These are phyloP conservation scores for Hyaloscypha finlandica DNA, from an alignment of 495 filamentous ascomycete genomes.

Conservation along the genomic window DNA sequence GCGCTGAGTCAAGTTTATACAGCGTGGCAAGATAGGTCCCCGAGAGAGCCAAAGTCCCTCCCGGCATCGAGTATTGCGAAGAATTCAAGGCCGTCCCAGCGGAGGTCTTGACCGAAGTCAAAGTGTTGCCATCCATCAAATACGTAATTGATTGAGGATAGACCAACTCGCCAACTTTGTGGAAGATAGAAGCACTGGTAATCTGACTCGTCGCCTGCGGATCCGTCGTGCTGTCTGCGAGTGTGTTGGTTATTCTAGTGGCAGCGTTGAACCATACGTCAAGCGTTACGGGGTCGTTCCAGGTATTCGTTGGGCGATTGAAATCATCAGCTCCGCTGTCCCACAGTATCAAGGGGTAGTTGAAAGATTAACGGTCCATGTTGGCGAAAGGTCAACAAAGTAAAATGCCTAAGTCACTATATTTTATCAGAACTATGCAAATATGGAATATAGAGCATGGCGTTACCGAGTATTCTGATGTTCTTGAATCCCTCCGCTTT, in stretches of 20 bases:
- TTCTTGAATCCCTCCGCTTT: slow-evolving; percentile 59
- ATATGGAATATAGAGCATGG: no score
- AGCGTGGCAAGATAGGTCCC: slow-evolving; percentile 49
- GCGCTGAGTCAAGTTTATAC: slow-evolving; percentile 38
- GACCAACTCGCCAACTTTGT: slow-evolving; percentile 50
- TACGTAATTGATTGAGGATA: slow-evolving; percentile 46
- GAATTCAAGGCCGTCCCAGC: slow-evolving; percentile 36
- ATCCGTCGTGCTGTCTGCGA: slow-evolving; percentile 56
- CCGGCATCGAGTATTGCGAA: slow-evolving; percentile 49
- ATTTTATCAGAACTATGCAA: no score
- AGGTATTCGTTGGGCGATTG: slow-evolving; percentile 46
- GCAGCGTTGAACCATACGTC: slow-evolving; percentile 49
- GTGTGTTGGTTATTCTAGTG: slow-evolving; percentile 47
- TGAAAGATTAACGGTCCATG: slow-evolving; percentile 53
- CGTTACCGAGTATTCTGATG: slow-evolving; percentile 56
- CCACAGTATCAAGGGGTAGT: slow-evolving; percentile 55
- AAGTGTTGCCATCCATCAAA: slow-evolving; percentile 56
- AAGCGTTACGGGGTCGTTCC: slow-evolving; percentile 51
- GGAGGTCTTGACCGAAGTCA: slow-evolving; percentile 46
- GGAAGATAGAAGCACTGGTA: slow-evolving; percentile 56
- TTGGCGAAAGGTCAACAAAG: slow-evolving; percentile 50
- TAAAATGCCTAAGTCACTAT: slow-evolving; percentile 61
- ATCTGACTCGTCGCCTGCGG: slow-evolving; percentile 43
- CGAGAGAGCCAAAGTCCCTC: slow-evolving; percentile 48
- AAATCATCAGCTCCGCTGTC: slow-evolving; percentile 56